Conservation (phyloP, 2,329 filamentous ascomycete genomes). For the Lecanicillium sp. region DNA sequence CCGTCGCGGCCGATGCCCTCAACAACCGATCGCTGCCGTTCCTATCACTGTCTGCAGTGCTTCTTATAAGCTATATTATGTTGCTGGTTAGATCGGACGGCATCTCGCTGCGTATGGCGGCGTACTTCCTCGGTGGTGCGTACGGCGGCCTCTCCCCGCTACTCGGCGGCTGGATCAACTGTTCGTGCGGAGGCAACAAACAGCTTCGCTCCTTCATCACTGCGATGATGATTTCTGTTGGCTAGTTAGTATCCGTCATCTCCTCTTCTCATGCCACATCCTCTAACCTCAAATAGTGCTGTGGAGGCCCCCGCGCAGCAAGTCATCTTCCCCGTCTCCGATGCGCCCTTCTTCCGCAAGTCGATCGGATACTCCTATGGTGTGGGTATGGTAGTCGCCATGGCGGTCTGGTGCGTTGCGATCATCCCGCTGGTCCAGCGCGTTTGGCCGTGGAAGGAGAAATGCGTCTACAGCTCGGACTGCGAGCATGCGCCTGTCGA, state of each 20-base stretch:
- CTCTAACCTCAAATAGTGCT: neutral
- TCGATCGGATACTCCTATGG: constrained; percentile 11
- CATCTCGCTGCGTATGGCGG: constrained; percentile 5
- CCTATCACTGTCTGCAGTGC: neutral
- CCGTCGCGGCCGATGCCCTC: constrained; percentile 10
- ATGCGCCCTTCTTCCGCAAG: constrained; percentile 10
- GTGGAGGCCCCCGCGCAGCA: constrained; percentile 14
- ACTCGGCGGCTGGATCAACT: constrained; percentile 13
- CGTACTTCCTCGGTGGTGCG: constrained; percentile 11
- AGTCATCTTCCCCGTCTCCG: constrained; percentile 5
- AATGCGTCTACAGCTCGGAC: neutral
- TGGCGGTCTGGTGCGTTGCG: constrained; percentile 9
- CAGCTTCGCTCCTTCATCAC: constrained; percentile 11
- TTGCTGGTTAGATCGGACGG: constrained; percentile 2
- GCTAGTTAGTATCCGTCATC: constrained; percentile 10
- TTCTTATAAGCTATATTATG: constrained; percentile 13
- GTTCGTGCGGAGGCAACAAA: constrained; percentile 14
- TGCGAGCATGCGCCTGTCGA: constrained; percentile 3
- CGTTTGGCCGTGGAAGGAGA: constrained; percentile 7
- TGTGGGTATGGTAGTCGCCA: constrained; percentile 10
- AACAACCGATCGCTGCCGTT: constrained; percentile 12
- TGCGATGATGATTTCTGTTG: constrained; percentile 14
- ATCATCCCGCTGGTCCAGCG: constrained; percentile 9
- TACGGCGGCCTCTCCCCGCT: constrained; percentile 13
- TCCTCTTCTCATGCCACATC: neutral